Evolutionary conservation across 1,139 yeast genomes (phyloP), one percentile per base, ranked within the genome.

Genomic region (Suhomyces bribrorum): DNA sequence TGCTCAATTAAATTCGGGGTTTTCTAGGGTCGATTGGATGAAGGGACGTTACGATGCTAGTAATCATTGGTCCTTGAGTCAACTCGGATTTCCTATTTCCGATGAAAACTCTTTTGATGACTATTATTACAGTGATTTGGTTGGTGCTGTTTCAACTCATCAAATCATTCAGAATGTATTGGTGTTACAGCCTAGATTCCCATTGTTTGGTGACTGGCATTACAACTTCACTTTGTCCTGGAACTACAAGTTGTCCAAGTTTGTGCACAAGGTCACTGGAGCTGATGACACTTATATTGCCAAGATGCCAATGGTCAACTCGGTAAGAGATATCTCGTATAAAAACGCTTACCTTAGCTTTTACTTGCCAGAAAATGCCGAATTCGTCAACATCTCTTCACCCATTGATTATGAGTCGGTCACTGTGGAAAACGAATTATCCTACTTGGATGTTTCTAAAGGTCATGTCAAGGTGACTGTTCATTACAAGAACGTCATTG

Each of bases 141-240:
- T 92, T 20, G 98, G 98, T 17, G 86, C 87, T 64, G 96, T 92
- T n/a, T 83, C 96, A 7, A 86, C 97, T 5, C 85, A 86, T 42
- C 71, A 73, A 45, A 65, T 75, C 29, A 54, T 73, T 12, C 64
- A 73, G 40, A 55, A 61, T 35, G 77, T 72, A 45, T 65, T 88
- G 40, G 69, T 82, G 29, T 61, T 92, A 48, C 80, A 77, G 54
- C 98, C 98, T 40, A 77, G 99, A 59, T 92, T 73, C 69, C 99
- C 99, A 9, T 56, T 92, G 7, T 86, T 88, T 64, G 99, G 98
- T 34, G 95, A 90, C 29, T 92, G 99, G 99, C 78, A 83, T 53
- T 92, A 89, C 65, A 89, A 92, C 64, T 92, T 88, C 69, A 92
- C 98, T 14, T 66, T 92, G 54, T 97, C 97, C 6, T 94, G 96